Evolutionary conservation across 2,329 filamentous ascomycete species (phyloP).

Genomic region (Beauveria varroae): DNA sequence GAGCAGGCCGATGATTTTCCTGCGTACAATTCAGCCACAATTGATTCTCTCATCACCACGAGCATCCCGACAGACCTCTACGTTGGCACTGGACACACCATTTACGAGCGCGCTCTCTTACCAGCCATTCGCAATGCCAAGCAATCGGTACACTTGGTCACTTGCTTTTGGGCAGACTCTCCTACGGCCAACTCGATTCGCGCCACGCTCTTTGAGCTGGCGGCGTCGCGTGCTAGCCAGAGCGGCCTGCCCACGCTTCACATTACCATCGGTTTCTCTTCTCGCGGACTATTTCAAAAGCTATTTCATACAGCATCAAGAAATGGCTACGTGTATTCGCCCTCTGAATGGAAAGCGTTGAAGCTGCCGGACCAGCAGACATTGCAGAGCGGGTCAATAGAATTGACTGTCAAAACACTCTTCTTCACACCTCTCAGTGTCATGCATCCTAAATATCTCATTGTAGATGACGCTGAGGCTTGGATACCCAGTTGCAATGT

Average conservation of each 20-base stretch:
- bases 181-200: conserved; percentile 50
- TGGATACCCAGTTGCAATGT: conserved; percentile 77
- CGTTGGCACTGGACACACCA: conserved; percentile 50
- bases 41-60: conserved; percentile 39
- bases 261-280: conserved; percentile 73
- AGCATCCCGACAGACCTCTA: conserved; percentile 41
- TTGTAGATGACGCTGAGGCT: conserved; percentile 59
- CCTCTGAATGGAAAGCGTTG: conserved; percentile 53
- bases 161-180: conserved; percentile 74
- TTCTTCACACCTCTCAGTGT: conserved; percentile 77
- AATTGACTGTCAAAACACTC: conserved; percentile 65
- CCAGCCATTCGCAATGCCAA: conserved; percentile 54
- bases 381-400: conserved; percentile 50
- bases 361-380: conserved; percentile 52
- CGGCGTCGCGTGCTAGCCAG: conserved; percentile 29
- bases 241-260: conserved; percentile 33
- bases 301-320: conserved; percentile 61
- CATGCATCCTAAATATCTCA: conserved; percentile 80
- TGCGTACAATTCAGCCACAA: conserved; percentile 36
- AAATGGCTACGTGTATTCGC: conserved; percentile 54
- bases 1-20: conserved; percentile 38
- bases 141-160: conserved; percentile 65
- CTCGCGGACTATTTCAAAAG: conserved; percentile 64
- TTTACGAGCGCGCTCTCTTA: conserved; percentile 48
- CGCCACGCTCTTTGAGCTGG: conserved; percentile 52